These are phyloP conservation scores for Plasmodium gallinaceum DNA, from an alignment of 169 alveolate species.

Conservation along the genomic window DNA sequence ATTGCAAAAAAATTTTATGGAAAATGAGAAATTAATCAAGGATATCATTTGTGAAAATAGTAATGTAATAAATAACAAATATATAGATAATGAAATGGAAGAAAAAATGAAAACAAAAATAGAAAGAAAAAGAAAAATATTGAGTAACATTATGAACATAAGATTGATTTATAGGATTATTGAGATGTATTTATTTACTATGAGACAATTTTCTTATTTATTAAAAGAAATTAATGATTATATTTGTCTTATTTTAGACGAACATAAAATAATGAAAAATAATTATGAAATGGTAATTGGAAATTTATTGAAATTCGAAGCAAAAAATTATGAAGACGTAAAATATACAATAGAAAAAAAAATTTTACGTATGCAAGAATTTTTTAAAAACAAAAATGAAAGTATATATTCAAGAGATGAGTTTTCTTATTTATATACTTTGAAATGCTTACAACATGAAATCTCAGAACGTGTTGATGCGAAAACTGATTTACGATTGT, in stretches of 20 bases:
- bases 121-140: slow-evolving; percentile 64
- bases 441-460: slow-evolving; percentile 67
- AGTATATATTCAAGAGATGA: slow-evolving; percentile 30
- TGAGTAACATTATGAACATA: slow-evolving; percentile 58
- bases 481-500: slow-evolving; percentile 47
- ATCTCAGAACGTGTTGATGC: slow-evolving; percentile 51
- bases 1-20: slow-evolving; percentile 32
- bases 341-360: slow-evolving; percentile 46
- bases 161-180: slow-evolving; percentile 53
- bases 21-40: slow-evolving; percentile 63
- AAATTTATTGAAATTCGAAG: slow-evolving; percentile 39
- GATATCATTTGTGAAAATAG: slow-evolving; percentile 72
- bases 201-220: slow-evolving; percentile 56
- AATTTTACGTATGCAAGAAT: slow-evolving; percentile 12
- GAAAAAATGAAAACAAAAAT: slow-evolving; percentile 2
- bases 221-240: slow-evolving; percentile 65
- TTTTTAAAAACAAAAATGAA: slow-evolving; percentile 2
- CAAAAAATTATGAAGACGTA: slow-evolving; percentile 71
- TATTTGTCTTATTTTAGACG: slow-evolving; percentile 62
- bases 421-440: slow-evolving; percentile 44
- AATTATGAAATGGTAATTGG: slow-evolving; percentile 56
- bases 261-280: slow-evolving; percentile 36
- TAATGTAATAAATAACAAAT: neutral
- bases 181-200: slow-evolving; percentile 72
- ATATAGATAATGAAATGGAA: slow-evolving; percentile 1